Evolutionary conservation across 331 rosid species (phyloP).

Genomic region (Telfairia occidentalis): DNA sequence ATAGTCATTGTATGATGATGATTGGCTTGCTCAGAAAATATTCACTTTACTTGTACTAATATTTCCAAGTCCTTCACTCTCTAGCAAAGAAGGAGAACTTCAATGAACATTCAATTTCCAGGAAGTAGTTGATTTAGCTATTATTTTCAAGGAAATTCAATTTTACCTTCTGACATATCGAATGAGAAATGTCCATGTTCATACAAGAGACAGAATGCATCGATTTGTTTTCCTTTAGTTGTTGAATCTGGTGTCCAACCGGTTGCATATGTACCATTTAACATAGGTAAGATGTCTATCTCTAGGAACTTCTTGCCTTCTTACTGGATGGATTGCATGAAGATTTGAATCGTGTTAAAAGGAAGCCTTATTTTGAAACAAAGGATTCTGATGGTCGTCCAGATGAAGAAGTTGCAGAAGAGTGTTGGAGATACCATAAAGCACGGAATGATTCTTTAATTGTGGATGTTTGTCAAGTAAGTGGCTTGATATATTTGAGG

Average conservation of each 20-base stretch:
- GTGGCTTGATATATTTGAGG: conserved; percentile 18
- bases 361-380: conserved; percentile 94
- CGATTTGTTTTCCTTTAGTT: not conserved
- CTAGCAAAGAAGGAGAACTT: not conserved
- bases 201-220: not conserved
- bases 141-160: not conserved
- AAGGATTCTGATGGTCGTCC: conserved; percentile 88
- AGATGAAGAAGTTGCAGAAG: conserved; percentile 84
- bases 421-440: conserved; percentile 91
- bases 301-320: conserved; percentile 95
- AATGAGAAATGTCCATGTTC: not conserved
- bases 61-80: not conserved
- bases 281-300: not conserved
- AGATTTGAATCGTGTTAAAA: conserved; percentile 96
- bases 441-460: conserved; percentile 96
- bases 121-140: not conserved
- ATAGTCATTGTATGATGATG: too few relatives aligned
- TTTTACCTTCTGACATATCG: not conserved
- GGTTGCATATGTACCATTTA: not conserved
- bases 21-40: too few relatives aligned
- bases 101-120: not conserved
- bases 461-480: conserved; percentile 98
- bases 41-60: too few relatives aligned
- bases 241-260: not conserved
- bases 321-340: conserved; percentile 96